phyloP scores from a whole-genome alignment of 805 yeast genomes.

The Candida stauntonica region DNA sequence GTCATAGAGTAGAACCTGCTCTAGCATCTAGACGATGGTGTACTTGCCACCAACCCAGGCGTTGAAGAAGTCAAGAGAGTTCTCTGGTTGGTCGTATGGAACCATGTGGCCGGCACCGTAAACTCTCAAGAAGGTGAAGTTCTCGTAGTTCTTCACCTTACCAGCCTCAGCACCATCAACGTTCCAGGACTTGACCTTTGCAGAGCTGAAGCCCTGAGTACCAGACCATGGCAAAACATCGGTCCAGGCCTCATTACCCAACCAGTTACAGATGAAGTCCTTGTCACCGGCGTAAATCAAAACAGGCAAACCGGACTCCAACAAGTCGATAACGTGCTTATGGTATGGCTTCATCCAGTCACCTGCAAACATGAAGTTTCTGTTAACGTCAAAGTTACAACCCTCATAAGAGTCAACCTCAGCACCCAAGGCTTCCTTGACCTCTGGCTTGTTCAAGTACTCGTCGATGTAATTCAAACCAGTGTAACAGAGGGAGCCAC shows the following conservation, averaged over 20 bases:
- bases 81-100: slow-evolving; percentile 82
- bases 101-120: slow-evolving; percentile 96
- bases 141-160: slow-evolving; percentile 58
- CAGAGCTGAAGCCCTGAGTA: slow-evolving; percentile 46
- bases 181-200: slow-evolving; percentile 43
- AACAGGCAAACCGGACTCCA: slow-evolving; percentile 74
- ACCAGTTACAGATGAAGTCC: slow-evolving; percentile 95
- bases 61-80: slow-evolving; percentile 75
- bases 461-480: slow-evolving; percentile 69
- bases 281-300: slow-evolving; percentile 93
- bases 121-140: slow-evolving; percentile 77
- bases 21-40: slow-evolving; percentile 19
- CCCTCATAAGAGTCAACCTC: slow-evolving; percentile 75
- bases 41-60: slow-evolving; percentile 78
- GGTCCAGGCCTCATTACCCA: slow-evolving; percentile 89
- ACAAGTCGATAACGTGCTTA: slow-evolving; percentile 61
- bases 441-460: slow-evolving; percentile 73
- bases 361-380: slow-evolving; percentile 79
- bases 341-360: slow-evolving; percentile 94
- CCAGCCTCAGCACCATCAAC: slow-evolving; percentile 54
- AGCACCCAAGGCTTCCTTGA: slow-evolving; percentile 81
- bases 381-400: slow-evolving; percentile 74
- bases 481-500: slow-evolving; percentile 69
- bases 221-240: slow-evolving; percentile 66
- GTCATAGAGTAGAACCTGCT: neutral